Base-by-base conservation (phyloP, 345 rosid species). In the Eucalyptus paniculata region DNA sequence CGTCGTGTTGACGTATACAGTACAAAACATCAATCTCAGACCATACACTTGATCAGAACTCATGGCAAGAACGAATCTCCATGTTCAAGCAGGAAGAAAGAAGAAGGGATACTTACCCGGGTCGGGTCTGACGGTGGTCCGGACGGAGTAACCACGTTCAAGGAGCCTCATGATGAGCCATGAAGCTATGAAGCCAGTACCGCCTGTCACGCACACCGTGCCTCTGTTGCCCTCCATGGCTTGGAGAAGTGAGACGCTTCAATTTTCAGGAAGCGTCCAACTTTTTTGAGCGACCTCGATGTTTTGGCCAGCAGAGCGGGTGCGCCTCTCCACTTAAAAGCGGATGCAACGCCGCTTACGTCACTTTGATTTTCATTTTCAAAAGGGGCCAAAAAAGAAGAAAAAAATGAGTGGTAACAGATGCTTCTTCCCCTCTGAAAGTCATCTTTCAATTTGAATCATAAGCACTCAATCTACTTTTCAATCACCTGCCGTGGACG, bases 151-250 rank as follows among this genome's bases (percentile, higher is more conserved):
- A 54, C 95, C 95, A 51, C 85, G 94, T 54, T 91, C 90, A 47
- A 95, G 94, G 45, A 95, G 94, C 90, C 92, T 90, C 95, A 88
- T 93, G 92, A 94, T 93, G 49, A 95, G 93, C 95, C 95, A 94
- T 47, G 96, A 95, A 50, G 92, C 95, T 54, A 95, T 47, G 88
- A 91, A 95, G 23, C 95, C 95, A 15, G 95, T 92, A 5, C 95
- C 94, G 5, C 95, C 96, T 18, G 96, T 95, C 19, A 95, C 95
- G 86, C 96, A 93, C 54, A 95, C 94, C 21, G 45, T 90, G 50
- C 91, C 95, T 88, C 77, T 87, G 42, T 37, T 90, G 81, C 49
- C 88, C 88, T 83, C 91, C 90, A 83, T 93, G 37, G 24, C 82
- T 34, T 69, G 24, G 81, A 34, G 81, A 34, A 69, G 81, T 34